Evolutionary conservation across 2,329 filamentous ascomycete genomes (phyloP), one percentile per base, ranked within the genome.

Genomic region (Dactylellina drechsleri): DNA sequence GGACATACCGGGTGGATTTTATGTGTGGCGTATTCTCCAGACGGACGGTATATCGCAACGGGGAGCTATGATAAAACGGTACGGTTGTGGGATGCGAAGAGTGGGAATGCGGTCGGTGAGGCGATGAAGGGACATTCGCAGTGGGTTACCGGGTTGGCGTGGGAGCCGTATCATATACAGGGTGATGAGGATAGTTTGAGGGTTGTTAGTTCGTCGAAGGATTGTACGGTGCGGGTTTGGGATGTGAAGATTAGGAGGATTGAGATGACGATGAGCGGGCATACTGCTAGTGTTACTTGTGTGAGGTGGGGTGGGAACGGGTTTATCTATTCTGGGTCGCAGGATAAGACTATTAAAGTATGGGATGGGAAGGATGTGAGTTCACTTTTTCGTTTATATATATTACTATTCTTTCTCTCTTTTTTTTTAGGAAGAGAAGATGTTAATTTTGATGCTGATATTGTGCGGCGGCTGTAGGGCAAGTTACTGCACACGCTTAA

Each of bases 221-320:
- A 77, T 66, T 67, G 71, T 28, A 77, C 74, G 57, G 60, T 77
- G 31, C 62, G 76, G 20, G 52, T 77, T 13, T 77, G 76, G 76
- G 74, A 77, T 76, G 68, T 50, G 41, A 60, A 57, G 72, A 43
- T 76, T 18, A 58, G 72, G 41, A 26, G 64, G 47, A 45, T 68
- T 31, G 79, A 92, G 93, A 79, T 97, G 97, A 83, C 83, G 28
- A 85, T 98, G 28, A 91, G 90, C 4, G 94, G 94, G 2, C 95
- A 99, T 84, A 95, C 93, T 83, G 90, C 89, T 52, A 92, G 89
- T 56, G 92, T 98, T 15, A 93, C 91, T 53, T 97, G 93, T 81
- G 92, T 76, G 4, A 58, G 59, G 59, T 76, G 64, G 66, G 72
- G 66, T 50, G 72, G 72, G 23, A 76, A 76, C 23, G 70, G 70